phyloP scores from a whole-genome alignment of 257 asterid genomes.

The Henckelia pumila region DNA sequence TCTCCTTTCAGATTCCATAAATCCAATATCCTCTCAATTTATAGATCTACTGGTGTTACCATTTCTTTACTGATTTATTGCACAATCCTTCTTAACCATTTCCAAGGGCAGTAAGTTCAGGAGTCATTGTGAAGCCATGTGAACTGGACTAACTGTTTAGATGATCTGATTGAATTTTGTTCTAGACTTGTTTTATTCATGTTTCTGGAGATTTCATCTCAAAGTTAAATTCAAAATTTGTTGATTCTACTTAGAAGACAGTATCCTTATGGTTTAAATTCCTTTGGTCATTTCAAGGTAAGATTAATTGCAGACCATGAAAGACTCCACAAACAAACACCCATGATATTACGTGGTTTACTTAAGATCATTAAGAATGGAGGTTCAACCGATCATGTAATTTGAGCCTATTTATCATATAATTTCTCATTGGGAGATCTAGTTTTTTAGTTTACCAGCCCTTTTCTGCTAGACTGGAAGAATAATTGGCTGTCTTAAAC shows the following conservation, averaged over 20 bases:
- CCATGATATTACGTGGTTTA: not conserved
- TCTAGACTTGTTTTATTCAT: not conserved
- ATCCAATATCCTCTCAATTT: constrained; percentile 13
- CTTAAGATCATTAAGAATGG: not conserved
- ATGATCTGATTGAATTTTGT: not conserved
- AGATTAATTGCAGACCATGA: not conserved
- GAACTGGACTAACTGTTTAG: not conserved
- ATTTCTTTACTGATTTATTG: not conserved
- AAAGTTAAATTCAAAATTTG: not conserved
- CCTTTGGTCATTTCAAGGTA: not conserved
- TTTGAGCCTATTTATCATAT: too few relatives aligned
- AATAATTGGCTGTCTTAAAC: too few relatives aligned
- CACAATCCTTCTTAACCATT: not conserved
- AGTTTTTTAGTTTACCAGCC: too few relatives aligned
- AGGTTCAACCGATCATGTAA: not conserved
- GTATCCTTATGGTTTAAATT: not conserved
- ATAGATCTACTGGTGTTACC: not conserved
- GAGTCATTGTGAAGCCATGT: not conserved
- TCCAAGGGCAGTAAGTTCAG: not conserved
- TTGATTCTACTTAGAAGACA: not conserved
- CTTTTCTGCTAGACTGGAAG: too few relatives aligned
- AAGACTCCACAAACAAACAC: not conserved
- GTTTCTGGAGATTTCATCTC: not conserved
- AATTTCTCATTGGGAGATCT: not conserved
- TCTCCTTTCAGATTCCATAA: constrained; percentile 15